Base-by-base conservation (phyloP, 768 basidiomycete species). In the Termitomyces sp. region DNA sequence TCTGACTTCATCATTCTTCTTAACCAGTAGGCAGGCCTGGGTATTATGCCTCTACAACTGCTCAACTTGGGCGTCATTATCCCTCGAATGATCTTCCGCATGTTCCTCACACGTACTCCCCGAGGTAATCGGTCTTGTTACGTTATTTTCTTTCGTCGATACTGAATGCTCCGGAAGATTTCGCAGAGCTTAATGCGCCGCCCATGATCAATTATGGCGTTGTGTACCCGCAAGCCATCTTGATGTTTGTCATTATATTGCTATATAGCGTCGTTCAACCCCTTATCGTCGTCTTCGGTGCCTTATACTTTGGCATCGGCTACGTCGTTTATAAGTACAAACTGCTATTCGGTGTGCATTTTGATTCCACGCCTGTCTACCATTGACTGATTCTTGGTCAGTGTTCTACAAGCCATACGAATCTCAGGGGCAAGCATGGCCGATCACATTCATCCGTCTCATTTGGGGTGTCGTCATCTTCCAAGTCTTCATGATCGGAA, bases 271-370 rank as follows among this genome's bases (percentile, higher is more conserved):
- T 99, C 60, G 89, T 96, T 12, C 92, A 97, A 58, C 97, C 97
- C 0, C 78, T 97, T 60, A 97, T 98, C 67, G 79, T 98, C 53
- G 81, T 97, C 28, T 98, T 98, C 65, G 93, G 96, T 12, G 92
- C 96, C 1, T 74, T 96, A 50, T 99, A 99, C 72, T 99, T 99
- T 62, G 96, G 94, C n/a, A 75, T 90, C 38, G 92, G 82, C 7
- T 99, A 99, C 66, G 79, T 98, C 5, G 95, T 97, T 2, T 98
- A 98, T 81, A 99, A 99, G 76, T 97, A 98, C 74, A 96, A 97
- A 64, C 78, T 98, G 4, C 76, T 98, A 0, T 97, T 96, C 63
- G 93, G 95, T 95, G 55, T 54, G 90, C 71, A 9, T 28, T 8
- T 41, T 26, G 46, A 40, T 45, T 35, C 24, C 26, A 14, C 30